Percentiles rank a stretch among this genome's conserved stretches.
Conservation (phyloP, 345 rosid genomes). For the Carallia pectinifolia region DNA sequence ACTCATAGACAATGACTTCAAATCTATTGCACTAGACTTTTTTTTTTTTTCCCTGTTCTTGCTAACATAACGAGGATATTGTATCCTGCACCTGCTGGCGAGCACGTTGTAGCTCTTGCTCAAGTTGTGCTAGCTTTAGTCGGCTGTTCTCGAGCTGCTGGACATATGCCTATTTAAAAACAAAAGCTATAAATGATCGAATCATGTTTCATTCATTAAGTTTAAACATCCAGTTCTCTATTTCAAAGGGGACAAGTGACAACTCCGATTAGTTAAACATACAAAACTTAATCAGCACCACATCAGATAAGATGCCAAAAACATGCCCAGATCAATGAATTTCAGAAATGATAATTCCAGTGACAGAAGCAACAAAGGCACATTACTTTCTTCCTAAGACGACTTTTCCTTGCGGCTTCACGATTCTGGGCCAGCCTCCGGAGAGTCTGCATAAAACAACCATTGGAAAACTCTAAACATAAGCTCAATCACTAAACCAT, state of each 20-base stretch:
- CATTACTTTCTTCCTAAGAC: constrained; percentile 83
- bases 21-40: neutral
- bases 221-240: constrained; percentile 1
- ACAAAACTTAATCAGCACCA: neutral
- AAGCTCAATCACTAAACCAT: neutral
- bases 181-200: constrained; percentile 47
- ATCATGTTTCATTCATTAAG: constrained; percentile 27
- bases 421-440: constrained; percentile 89
- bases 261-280: constrained; percentile 3
- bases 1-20: neutral
- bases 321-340: too few species aligned
- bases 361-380: neutral
- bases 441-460: constrained; percentile 44
- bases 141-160: constrained; percentile 86
- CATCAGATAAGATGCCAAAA: neutral
- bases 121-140: constrained; percentile 63
- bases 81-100: constrained; percentile 62
- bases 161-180: constrained; percentile 80
- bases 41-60: too few species aligned
- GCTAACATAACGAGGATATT: neutral
- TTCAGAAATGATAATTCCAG: too few species aligned
- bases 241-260: constrained; percentile 1
- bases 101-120: constrained; percentile 78
- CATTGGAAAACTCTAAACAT: neutral
- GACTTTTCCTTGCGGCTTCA: constrained; percentile 95